Base-by-base conservation (phyloP, 2,329 filamentous ascomycete genomes). In the Hymenotorrendiella dingleyae region DNA sequence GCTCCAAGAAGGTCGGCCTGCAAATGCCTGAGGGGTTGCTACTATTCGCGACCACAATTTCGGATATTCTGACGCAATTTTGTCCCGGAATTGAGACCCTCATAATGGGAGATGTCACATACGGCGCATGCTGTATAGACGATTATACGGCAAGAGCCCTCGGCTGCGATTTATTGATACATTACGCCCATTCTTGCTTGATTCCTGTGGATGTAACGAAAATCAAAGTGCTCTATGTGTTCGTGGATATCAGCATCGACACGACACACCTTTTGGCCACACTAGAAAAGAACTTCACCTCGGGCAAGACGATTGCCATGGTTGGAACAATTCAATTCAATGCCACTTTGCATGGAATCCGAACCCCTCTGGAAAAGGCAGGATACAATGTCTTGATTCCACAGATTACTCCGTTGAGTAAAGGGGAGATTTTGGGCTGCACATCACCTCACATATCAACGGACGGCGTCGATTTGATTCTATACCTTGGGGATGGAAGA, bases 251-350 rank as follows among this genome's bases (percentile, higher is more conserved):
- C 60, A 87, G 84, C 64, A 97, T 98, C 62, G 93, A 98, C 64
- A 86, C 87, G 0, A 70, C 80, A 10, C 93, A 98, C 64, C 75
- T 98, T 12, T 68, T 96, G 38, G 84, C 86, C 7, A 93, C 90
- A 0, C 73, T 98, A 35, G 84, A 89, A 60, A 82, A 88, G 48
- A 98, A 96, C 62, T 95, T 97, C 62, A 73, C 81, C 2, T 67
- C 82, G 0, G 86, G 86, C 2, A 94, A 93, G 67, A 91, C 84
- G 0, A 82, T 98, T 45, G 93, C 93, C 4, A 76, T 96, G 54
- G 91, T 98, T 12, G 91, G 93, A 36, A 98, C 93, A 0, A 98
- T 98, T 54, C 93, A 98, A 64, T 98, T 98, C 74, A 98, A 98
- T 66, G 87, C 90, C 26, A 96, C 93, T 0, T 83, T 98, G 23